Conservation (phyloP, 768 basidiomycete genomes). For the Mycena haematopus region DNA sequence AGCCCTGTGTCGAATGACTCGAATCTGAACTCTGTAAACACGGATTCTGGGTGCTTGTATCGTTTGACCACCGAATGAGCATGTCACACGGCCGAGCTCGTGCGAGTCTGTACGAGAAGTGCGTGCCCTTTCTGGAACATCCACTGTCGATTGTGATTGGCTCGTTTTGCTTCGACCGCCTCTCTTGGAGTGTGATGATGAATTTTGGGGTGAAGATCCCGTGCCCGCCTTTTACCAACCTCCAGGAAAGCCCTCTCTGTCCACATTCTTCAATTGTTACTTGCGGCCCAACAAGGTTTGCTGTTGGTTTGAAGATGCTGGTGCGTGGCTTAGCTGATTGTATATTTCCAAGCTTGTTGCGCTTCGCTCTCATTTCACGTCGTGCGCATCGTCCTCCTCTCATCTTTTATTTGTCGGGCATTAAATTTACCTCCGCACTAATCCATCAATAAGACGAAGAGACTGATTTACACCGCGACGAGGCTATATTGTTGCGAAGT, state of each 20-base stretch:
- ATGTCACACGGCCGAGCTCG: too few species aligned
- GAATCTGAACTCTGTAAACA: too few species aligned
- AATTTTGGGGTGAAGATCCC: constrained; percentile 35
- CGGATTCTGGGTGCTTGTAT: too few species aligned
- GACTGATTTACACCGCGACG: constrained; percentile 49
- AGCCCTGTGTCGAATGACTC: constrained; percentile 44
- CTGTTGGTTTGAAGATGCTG: constrained; percentile 42
- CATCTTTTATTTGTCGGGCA: too few species aligned
- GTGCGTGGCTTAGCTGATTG: not conserved
- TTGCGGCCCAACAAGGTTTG: constrained; percentile 55
- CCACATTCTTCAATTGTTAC: constrained; percentile 50
- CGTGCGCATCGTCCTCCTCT: too few species aligned
- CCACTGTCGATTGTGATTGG: too few species aligned
- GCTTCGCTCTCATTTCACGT: too few species aligned
- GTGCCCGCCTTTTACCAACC: constrained; percentile 55
- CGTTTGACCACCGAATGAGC: too few species aligned
- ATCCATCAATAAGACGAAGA: constrained; percentile 67
- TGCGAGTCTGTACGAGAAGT: too few species aligned
- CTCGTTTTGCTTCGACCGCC: not conserved
- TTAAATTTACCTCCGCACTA: constrained; percentile 54
- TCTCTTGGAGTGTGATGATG: constrained; percentile 56
- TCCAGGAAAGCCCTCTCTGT: constrained; percentile 42
- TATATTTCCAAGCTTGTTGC: too few species aligned
- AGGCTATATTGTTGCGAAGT: constrained; percentile 67
- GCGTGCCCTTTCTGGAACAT: too few species aligned